These are phyloP conservation scores for Naematelia aurantialba DNA, from an alignment of 768 basidiomycete genomes.

Conservation along the genomic window DNA sequence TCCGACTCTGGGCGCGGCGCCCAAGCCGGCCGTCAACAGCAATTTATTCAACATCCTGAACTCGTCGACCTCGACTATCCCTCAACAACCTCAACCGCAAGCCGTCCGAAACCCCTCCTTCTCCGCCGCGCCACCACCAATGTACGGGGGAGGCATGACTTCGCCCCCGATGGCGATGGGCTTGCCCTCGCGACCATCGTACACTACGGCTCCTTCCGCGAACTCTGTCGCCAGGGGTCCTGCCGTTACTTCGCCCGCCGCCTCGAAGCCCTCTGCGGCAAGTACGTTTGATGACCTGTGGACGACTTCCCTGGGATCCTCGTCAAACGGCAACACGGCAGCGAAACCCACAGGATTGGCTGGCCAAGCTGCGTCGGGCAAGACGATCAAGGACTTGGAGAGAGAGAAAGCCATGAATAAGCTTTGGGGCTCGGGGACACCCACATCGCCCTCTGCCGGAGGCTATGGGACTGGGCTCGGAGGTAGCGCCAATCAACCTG, in stretches of 20 bases:
- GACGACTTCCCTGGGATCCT: conserved; percentile 67
- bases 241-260: conserved; percentile 26
- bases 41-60: conserved; percentile 50
- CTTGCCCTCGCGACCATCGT: conserved; percentile 60
- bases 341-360: conserved; percentile 1
- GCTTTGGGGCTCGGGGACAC: conserved; percentile 64
- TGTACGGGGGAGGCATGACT: conserved; percentile 10
- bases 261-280: conserved; percentile 55
- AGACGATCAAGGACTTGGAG: conserved; percentile 85
- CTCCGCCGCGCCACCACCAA: conserved; percentile 6
- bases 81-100: conserved; percentile 14
- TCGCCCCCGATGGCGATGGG: conserved; percentile 50
- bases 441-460: background rate
- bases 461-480: background rate
- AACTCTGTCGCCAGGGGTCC: conserved; percentile 7
- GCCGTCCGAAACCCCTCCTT: conserved; percentile 6
- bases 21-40: conserved; percentile 20
- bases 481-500: background rate
- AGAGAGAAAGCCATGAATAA: conserved; percentile 77
- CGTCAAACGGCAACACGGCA: conserved; percentile 20
- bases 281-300: conserved; percentile 77
- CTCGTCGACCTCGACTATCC: conserved; percentile 22
- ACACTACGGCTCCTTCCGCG: conserved; percentile 29
- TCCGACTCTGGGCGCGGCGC: conserved; percentile 15
- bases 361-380: conserved; percentile 50